phyloP scores from a whole-genome alignment of 306 rosid species.

The Trifolium dubium region DNA sequence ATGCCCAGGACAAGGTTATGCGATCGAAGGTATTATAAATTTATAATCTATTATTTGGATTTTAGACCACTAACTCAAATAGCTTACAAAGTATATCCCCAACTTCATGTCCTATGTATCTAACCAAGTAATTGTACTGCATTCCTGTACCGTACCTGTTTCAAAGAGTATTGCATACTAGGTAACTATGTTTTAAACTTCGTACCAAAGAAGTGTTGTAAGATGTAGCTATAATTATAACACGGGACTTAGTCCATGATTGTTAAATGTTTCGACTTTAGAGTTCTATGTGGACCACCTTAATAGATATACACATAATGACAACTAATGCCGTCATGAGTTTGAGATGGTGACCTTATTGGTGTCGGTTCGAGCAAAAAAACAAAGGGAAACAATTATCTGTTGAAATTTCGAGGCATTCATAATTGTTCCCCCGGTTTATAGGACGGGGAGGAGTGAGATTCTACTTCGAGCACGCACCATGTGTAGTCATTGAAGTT shows the following conservation, averaged over 20 bases:
- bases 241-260: not conserved
- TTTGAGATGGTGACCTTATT: not conserved
- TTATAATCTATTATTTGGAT: conserved; percentile 31
- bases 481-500: not conserved
- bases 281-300: not conserved
- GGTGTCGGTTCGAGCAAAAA: not conserved
- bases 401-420: not conserved
- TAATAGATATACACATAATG: not conserved
- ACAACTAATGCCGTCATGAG: not conserved
- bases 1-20: conserved; percentile 62
- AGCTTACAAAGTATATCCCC: not conserved
- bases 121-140: conserved; percentile 1
- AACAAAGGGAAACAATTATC: not conserved
- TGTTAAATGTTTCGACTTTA: not conserved
- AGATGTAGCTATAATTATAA: not conserved
- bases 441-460: not conserved
- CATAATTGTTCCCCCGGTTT: not conserved
- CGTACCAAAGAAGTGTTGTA: not conserved
- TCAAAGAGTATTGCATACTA: not conserved
- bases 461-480: not conserved
- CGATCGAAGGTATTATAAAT: conserved; percentile 54
- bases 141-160: not conserved
- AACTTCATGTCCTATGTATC: not conserved
- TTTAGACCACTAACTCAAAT: conserved; percentile 6
- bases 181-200: not conserved